Evolutionary conservation across 2,329 filamentous ascomycete genomes (phyloP), one percentile per base, ranked within the genome.

Genomic region (Colletotrichum sp.): DNA sequence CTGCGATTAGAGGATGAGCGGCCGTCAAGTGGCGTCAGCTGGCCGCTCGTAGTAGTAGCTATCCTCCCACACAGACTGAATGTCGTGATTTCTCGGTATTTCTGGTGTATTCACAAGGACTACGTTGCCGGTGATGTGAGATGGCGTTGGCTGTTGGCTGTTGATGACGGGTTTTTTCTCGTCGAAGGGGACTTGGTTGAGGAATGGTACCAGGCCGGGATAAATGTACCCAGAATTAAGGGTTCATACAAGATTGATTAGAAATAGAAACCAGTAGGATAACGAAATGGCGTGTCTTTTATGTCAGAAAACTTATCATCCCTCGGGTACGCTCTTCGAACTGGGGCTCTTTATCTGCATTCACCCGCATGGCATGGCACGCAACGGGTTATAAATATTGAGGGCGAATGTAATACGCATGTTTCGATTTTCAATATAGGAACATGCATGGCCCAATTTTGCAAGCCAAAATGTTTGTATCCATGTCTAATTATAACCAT

Each of bases 301-400:
- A 44, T 9, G 0, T 44, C 36, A 44, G 36, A 44, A 10, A 44
- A 10, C 36, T 44, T 18, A 5, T 44, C 36, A 8, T 10, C 16
- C 8, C 36, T 44, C 8, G 36, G 8, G 16, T 36, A 44, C 36
- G 16, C 36, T 44, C 16, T 5, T 44, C 8, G 16, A 44, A 44
- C 0, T 5, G 36, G 36, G 36, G 16, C 8, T 44, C 36, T 18
- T 18, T 8, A 6, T 44, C 36, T 44, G 36, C 36, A 16, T 8
- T 0, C 3, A 36, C 1, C 1, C 15, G 34, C 15, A 36, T 36
- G 1, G 34, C 1, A 4, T 16, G 34, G 34, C 6, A 34, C 2
- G 12, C 12, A 34, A 6, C 32, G 12, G 32, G 12, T 13, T 3
- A 34, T 13, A 13, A 34, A 34, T 32, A 5, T 13, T 32, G 32